Evolutionary conservation across 495 filamentous ascomycete species (phyloP), one percentile per base, ranked within the genome.

Genomic region (Hypoxylon fragiforme): DNA sequence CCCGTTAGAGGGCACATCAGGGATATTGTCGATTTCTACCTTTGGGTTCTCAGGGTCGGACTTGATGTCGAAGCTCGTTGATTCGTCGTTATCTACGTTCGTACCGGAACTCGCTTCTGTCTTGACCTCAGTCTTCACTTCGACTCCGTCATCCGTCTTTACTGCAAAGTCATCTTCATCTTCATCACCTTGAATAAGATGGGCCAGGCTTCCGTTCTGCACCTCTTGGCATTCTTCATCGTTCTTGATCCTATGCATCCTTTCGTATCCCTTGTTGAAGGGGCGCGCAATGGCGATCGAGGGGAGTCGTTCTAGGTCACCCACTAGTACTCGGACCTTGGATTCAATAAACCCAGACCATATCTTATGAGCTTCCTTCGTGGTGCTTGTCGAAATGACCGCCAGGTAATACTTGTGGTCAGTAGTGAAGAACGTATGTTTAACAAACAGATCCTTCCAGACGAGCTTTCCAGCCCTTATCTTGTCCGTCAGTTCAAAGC

Each of bases 301-400:
- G 12, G 77, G 73, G 32, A 87, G 77, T 35, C 82, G 78, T 63
- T 97, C 94, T 18, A 98, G 77, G 9, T 85, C 88, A 34, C 81
- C 79, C 15, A 96, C 89, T 16, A 98, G 79, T 43, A 89, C 75
- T 39, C 94, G 85, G 31, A 97, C 80, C 69, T 91, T 96, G 3
- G 94, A 98, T 71, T 97, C 89, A 6, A 98, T 89, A 26, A 90
- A 82, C 7, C 94, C 92, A 22, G 90, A 90, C 91, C 94, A 97
- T 26, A 84, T 78, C 11, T 87, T 80, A 60, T 95, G 88, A 1
- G 87, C 86, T 53, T 96, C 90, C 61, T 90, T 92, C 18, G 85
- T 89, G 49, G 78, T 88, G 70, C 90, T 91, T 0, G 89, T 85
- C n/a, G 91, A 81, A 34, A 92, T 85, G 48, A 97, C 85, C 51